Evolutionary conservation across 148 eudicot species (phyloP).

Genomic region (Cornus kousa): DNA sequence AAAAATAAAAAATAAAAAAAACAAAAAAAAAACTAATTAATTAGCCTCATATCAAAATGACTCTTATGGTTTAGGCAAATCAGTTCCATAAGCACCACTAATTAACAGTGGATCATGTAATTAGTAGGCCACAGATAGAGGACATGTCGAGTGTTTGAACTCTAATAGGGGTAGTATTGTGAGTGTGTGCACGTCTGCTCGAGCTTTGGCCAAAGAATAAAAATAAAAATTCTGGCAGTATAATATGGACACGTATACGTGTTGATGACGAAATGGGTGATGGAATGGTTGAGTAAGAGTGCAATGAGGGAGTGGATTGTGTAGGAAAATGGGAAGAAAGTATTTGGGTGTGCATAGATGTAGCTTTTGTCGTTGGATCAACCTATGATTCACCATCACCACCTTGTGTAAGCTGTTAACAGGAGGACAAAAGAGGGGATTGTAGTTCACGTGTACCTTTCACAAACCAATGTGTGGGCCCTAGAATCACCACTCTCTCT

Average conservation of each 20-base stretch:
- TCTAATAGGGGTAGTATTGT: no score
- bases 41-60: background rate
- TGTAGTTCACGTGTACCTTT: conserved; percentile 61
- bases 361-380: conserved; percentile 48
- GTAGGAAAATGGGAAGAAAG: conserved; percentile 25
- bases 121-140: no score
- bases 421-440: conserved; percentile 24
- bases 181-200: background rate
- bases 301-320: conserved; percentile 39
- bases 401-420: conserved; percentile 20
- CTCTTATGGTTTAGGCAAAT: no score
- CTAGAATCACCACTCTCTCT: conserved; percentile 15
- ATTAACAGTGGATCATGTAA: no score
- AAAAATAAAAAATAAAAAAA: no score
- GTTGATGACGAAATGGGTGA: conserved; percentile 69
- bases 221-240: no score
- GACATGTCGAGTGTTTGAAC: no score
- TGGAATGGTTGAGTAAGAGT: conserved; percentile 63
- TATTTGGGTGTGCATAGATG: conserved; percentile 29
- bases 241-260: conserved; percentile 29
- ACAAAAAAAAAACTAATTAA: no score
- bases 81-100: background rate
- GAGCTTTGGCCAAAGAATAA: background rate
- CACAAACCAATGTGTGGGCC: conserved; percentile 51
- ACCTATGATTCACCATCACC: conserved; percentile 27